A percentile compares a stretch with the other conserved stretches of the same genome.
Conservation (phyloP, 192 early-diverging fungal genomes). For the Coemansia sp. region DNA sequence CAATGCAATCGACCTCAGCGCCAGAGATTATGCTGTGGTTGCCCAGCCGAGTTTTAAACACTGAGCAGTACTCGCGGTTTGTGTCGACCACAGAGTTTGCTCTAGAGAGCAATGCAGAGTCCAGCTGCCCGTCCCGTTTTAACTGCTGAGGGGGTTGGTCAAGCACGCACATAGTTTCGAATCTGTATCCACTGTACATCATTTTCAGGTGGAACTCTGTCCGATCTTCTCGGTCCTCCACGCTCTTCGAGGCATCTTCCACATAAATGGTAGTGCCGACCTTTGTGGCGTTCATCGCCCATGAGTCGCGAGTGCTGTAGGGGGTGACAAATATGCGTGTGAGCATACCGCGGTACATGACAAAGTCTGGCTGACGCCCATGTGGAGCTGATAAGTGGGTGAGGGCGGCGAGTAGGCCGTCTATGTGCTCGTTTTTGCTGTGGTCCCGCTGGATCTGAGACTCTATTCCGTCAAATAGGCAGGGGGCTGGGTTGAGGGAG, state of each 20-base stretch:
- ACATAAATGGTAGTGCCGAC: conserved; percentile 70
- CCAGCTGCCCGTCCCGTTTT: conserved; percentile 18
- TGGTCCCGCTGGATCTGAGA: conserved; percentile 68
- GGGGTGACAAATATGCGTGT: conserved; percentile 87
- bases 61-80: conserved; percentile 87
- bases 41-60: conserved; percentile 80
- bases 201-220: conserved; percentile 67
- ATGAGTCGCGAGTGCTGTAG: conserved; percentile 73
- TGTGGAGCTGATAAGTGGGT: conserved; percentile 28
- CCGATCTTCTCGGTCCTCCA: conserved; percentile 36
- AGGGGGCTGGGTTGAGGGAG: conserved; percentile 31
- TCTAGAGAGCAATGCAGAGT: conserved; percentile 4
- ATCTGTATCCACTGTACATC: conserved; percentile 90
- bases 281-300: conserved; percentile 80
- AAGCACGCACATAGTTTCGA: conserved; percentile 79
- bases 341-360: conserved; percentile 89
- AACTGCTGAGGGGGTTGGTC: conserved; percentile 57
- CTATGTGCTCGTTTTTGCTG: conserved; percentile 73
- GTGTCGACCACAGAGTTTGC: conserved; percentile 66
- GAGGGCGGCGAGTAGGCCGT: conserved; percentile 75
- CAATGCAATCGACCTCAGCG: conserved; percentile 91
- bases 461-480: conserved; percentile 71
- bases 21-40: conserved; percentile 75
- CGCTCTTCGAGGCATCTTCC: conserved; percentile 67
- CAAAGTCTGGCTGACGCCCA: conserved; percentile 47